These are phyloP conservation scores for Zoysia matrella DNA, from an alignment of 202 grass and related monocot genomes.

Conservation along the genomic window DNA sequence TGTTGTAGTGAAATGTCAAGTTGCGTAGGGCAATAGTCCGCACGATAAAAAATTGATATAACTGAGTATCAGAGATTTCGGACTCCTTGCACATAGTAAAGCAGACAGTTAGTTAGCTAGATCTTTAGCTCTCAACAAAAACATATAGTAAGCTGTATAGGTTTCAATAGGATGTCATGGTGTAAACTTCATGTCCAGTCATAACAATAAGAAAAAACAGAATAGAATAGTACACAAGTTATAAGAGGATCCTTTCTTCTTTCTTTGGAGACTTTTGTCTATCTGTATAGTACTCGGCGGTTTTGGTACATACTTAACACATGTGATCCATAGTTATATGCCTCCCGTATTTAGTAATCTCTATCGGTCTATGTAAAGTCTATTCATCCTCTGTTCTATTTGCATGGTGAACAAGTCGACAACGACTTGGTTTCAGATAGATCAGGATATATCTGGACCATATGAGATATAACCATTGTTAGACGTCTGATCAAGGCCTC, in stretches of 20 bases:
- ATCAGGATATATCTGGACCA: neutral
- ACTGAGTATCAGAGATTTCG: conserved; percentile 39
- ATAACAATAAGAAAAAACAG: conserved; percentile 24
- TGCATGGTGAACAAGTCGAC: neutral
- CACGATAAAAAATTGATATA: conserved; percentile 9
- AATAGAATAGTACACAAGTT: conserved; percentile 25
- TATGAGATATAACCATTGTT: neutral
- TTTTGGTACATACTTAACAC: neutral
- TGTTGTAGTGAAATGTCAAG: conserved; percentile 38
- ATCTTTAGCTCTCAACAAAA: conserved; percentile 28
- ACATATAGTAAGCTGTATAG: conserved; percentile 42
- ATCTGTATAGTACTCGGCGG: conserved; percentile 25
- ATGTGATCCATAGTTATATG: too few relatives aligned
- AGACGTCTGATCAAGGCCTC: neutral
- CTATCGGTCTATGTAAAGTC: neutral
- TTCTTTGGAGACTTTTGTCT: neutral
- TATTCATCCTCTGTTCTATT: neutral
- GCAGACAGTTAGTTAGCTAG: conserved; percentile 22
- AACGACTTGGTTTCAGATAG: neutral
- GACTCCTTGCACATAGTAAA: conserved; percentile 53
- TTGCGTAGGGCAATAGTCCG: conserved; percentile 25
- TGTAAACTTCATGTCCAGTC: conserved; percentile 52
- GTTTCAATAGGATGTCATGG: conserved; percentile 34
- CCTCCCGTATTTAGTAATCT: too few relatives aligned
- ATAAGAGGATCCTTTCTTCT: too few relatives aligned